Conservation (phyloP, 2,329 filamentous ascomycete species). For the Didymosphaeria variabile region DNA sequence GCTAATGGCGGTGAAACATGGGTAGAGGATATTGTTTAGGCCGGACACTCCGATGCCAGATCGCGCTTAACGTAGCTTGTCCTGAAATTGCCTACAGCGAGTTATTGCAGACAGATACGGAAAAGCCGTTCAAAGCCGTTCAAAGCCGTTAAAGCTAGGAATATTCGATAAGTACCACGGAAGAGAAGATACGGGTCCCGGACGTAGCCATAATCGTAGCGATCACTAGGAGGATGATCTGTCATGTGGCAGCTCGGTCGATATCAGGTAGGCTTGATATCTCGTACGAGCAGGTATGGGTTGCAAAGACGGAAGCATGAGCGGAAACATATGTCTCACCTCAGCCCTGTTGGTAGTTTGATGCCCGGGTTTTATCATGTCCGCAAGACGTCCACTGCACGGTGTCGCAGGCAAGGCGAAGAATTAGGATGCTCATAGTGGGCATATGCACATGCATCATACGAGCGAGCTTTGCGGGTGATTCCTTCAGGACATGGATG, state of each 20-base stretch:
- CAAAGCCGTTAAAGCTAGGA: no score
- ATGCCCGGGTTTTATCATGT: not conserved
- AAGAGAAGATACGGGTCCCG: not conserved
- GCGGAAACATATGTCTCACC: not conserved
- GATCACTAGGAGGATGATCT: not conserved
- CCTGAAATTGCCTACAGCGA: not conserved
- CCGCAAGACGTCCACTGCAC: not conserved
- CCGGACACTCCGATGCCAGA: not conserved
- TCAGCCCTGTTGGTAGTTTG: not conserved
- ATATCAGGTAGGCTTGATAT: not conserved
- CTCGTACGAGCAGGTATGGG: not conserved
- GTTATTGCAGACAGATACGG: not conserved
- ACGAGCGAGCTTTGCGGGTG: not conserved
- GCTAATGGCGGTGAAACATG: not conserved
- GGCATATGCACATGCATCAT: not conserved
- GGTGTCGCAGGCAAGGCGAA: not conserved
- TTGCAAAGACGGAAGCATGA: not conserved
- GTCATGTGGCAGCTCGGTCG: not conserved
- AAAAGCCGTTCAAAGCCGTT: no score
- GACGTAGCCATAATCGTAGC: no score
- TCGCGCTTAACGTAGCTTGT: not conserved
- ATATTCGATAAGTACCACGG: no score
- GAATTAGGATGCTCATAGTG: not conserved
- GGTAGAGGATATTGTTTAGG: not conserved
- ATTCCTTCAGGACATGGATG: no score